Base-by-base conservation (phyloP, 257 asterid genomes). In the Echium plantagineum region DNA sequence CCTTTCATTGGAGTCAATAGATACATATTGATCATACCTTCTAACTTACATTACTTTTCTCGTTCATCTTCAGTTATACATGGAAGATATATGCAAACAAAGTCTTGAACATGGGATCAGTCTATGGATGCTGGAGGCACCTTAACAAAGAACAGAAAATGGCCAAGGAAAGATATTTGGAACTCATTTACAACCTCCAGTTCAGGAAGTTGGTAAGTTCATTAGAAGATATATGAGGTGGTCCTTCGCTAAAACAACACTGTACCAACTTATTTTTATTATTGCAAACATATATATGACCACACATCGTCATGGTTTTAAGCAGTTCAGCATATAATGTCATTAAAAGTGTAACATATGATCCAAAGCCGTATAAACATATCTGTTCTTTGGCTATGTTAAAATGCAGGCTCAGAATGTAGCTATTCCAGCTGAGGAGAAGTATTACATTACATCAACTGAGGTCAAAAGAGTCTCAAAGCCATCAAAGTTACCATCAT, bases 1-100 rank as follows among this genome's bases (percentile, higher is more conserved):
- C 32, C 32, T 28, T 28, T 28, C 32, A 28, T 28, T 28, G 32
- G 32, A 28, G 3, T 4, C 32, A 28, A 28, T 24, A 15, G 18
- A 18, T 21, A n/a, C 59, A 55, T 0, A 24, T 9, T 53, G 10
- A 21, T 24, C 28, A 21, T 15, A 24, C n/a, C 12, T 35, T 15
- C 52, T 57, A 31, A 60, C 21, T 17, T 46, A 53, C 62, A 5
- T n/a, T 17, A 3, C 9, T 35, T 35, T 13, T 52, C 47, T 52
- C 60, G 32, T 59, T 26, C 1, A 0, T 32, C 72, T 76, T 80
- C 46, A 86, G 97, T 79, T 89, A 85, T 64, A 85, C 97, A 55
- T 89, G 97, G 95, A 82, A 82, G 79, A 89, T 85, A 21, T 89
- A 89, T 13, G 91, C 97, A 47, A 86, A 82, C 76, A 86, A 79